Percentiles rank a stretch among this genome's conserved stretches.
phyloP scores from a whole-genome alignment of 345 rosid species.

The Garcia nutans region DNA sequence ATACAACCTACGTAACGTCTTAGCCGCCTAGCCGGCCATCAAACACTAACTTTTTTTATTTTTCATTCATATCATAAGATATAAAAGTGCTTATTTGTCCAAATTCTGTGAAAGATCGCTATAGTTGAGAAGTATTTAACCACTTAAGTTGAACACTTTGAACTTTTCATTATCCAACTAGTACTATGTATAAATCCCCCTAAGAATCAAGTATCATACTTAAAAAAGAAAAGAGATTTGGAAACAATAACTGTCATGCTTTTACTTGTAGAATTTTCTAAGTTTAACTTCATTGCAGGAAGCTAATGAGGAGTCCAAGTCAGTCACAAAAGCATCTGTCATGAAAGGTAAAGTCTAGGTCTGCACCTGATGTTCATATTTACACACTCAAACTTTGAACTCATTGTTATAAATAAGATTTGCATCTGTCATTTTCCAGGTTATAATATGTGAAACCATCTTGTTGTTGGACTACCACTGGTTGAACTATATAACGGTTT shows the following conservation, averaged over 20 bases:
- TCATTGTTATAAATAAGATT: background rate
- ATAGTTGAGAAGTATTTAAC: background rate
- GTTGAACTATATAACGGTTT: background rate
- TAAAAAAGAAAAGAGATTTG: background rate
- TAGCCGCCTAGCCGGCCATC: too few species aligned
- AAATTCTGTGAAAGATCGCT: too few species aligned
- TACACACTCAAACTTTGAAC: background rate
- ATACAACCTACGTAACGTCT: too few species aligned
- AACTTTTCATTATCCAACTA: background rate
- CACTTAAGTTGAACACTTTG: background rate
- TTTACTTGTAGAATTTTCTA: background rate
- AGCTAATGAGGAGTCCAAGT: constrained; percentile 89
- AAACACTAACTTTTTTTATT: too few species aligned
- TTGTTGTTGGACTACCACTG: background rate
- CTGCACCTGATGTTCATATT: too few species aligned
- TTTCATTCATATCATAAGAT: too few species aligned
- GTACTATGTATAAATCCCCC: background rate
- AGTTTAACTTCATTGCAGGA: constrained; percentile 46
- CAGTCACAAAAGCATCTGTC: constrained; percentile 90
- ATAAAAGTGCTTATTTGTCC: too few species aligned
- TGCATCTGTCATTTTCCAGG: background rate
- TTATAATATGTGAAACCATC: background rate
- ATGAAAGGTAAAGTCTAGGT: constrained; percentile 62
- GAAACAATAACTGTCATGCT: background rate
- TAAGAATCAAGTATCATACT: background rate